Conservation (phyloP, 495 filamentous ascomycete genomes). For the Lasiosphaeris hirsuta region DNA sequence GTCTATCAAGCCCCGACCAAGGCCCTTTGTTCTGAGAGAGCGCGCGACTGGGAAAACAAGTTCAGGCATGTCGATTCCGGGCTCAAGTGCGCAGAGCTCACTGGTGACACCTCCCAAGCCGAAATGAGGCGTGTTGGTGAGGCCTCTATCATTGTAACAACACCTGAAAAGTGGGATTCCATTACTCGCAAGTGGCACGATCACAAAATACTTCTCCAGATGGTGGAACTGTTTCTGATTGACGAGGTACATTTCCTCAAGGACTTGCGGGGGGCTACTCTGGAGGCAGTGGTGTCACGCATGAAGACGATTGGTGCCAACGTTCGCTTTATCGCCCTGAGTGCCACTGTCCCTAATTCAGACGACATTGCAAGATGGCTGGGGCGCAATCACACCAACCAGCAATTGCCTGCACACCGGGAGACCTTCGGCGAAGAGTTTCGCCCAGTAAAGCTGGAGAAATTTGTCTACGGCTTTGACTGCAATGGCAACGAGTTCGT, state of each 20-base stretch:
- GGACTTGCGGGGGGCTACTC: conserved; percentile 80
- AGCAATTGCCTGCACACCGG: conserved; percentile 63
- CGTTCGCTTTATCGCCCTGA: conserved; percentile 87
- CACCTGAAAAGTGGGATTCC: conserved; percentile 98
- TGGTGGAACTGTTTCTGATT: conserved; percentile 89
- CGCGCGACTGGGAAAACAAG: conserved; percentile 80
- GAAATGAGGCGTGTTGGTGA: conserved; percentile 72
- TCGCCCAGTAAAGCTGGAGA: conserved; percentile 82
- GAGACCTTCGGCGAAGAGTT: conserved; percentile 92
- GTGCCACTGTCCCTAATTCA: conserved; percentile 92
- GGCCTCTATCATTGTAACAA: conserved; percentile 91
- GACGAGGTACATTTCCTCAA: conserved; percentile 97
- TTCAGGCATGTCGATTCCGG: conserved; percentile 59
- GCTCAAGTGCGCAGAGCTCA: conserved; percentile 78
- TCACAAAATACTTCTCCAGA: conserved; percentile 73
- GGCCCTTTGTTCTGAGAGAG: conserved; percentile 80
- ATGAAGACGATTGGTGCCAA: conserved; percentile 91
- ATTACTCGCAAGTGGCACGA: conserved; percentile 96
- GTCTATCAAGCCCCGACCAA: conserved; percentile 96
- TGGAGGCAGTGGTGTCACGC: conserved; percentile 93
- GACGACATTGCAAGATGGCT: conserved; percentile 89
- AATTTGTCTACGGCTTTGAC: conserved; percentile 73
- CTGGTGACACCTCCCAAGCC: conserved; percentile 79
- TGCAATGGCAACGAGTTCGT: conserved; percentile 72
- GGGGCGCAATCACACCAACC: conserved; percentile 67